Evolutionary conservation across 2,329 filamentous ascomycete genomes (phyloP), one percentile per base, ranked within the genome.

Genomic region (Alternaria sp.): DNA sequence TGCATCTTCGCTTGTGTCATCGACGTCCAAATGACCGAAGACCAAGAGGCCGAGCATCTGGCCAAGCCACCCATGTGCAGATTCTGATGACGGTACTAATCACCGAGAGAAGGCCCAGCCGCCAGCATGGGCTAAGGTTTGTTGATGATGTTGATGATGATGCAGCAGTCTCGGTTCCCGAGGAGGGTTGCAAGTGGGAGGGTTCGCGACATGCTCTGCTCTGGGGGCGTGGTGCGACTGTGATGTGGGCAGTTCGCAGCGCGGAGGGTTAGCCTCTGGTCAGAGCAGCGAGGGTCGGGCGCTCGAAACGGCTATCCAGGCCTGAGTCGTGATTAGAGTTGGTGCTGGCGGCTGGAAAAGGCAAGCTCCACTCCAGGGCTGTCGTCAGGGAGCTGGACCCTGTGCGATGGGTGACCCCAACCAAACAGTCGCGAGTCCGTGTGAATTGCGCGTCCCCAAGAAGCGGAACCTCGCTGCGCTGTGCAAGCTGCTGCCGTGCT

Each of bases 361-460:
- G 40, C 19, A 19, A 23, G 46, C 30, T 36, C 49, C 13, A 51
- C 49, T 36, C 32, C 32, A 36, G 32, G 32, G 32, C 32, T 36
- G 28, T 13, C 15, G 47, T 17, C 21, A 23, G 49, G 30, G 21
- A 15, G 19, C 28, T 40, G 49, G 49, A 52, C 49, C 49, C 49
- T 52, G 49, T 15, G 19, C 10, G 30, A 52, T 21, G 43, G 49
- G 49, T 23, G 28, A 52, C 49, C 49, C 49, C 30, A 52, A 25
- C 30, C 28, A 52, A 40, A 40, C 36, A 40, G 36, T 40, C 36
- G 36, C n/a, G 36, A 40, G 36, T 40, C 36, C 36, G 36, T 40
- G 49, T 52, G 49, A 52, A 40, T 52, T 52, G 49, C 49, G 49
- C 49, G 49, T 52, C 49, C 49, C 49, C 49, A 52, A 52, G 49